Percentiles rank a stretch among this genome's conserved stretches.
These are phyloP conservation scores for Urtica urens DNA, from an alignment of 306 rosid species.

Conservation along the genomic window DNA sequence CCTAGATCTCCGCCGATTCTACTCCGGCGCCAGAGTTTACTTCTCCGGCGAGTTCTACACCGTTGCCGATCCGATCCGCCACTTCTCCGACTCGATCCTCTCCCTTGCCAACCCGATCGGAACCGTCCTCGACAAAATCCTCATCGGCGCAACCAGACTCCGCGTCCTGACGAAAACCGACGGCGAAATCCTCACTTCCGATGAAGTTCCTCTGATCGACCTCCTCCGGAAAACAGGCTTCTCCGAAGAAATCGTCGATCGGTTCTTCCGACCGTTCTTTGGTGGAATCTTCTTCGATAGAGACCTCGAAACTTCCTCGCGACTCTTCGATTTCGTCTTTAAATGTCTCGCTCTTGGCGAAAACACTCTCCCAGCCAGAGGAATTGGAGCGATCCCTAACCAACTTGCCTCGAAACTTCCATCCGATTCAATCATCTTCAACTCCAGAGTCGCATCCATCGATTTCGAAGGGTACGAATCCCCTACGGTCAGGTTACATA, in stretches of 20 bases:
- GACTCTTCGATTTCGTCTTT: conserved; percentile 71
- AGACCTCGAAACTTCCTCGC: conserved; percentile 52
- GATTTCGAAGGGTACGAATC: conserved; percentile 18
- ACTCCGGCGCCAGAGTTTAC: conserved; percentile 59
- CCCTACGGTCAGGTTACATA: conserved; percentile 40
- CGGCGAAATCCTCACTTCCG: conserved; percentile 29
- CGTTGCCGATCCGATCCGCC: conserved; percentile 70
- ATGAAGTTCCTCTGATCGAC: conserved; percentile 47
- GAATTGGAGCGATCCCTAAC: conserved; percentile 62
- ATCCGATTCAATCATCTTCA: conserved; percentile 30
- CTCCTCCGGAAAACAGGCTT: conserved; percentile 42
- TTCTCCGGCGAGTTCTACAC: conserved; percentile 58
- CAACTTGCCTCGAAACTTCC: conserved; percentile 58
- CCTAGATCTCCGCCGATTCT: conserved; percentile 52
- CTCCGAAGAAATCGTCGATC: conserved; percentile 46
- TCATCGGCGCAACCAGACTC: conserved; percentile 40
- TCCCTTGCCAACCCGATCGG: conserved; percentile 70
- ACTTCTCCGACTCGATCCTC: conserved; percentile 39
- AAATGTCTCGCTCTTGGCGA: conserved; percentile 85
- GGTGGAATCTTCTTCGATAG: conserved; percentile 76
- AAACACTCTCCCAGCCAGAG: conserved; percentile 70
- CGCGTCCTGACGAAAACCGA: conserved; percentile 42
- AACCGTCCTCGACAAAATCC: conserved; percentile 51
- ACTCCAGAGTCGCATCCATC: conserved; percentile 41
- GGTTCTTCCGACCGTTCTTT: conserved; percentile 74